phyloP scores from a whole-genome alignment of 495 filamentous ascomycete species.

The Talaromyces ruber region DNA sequence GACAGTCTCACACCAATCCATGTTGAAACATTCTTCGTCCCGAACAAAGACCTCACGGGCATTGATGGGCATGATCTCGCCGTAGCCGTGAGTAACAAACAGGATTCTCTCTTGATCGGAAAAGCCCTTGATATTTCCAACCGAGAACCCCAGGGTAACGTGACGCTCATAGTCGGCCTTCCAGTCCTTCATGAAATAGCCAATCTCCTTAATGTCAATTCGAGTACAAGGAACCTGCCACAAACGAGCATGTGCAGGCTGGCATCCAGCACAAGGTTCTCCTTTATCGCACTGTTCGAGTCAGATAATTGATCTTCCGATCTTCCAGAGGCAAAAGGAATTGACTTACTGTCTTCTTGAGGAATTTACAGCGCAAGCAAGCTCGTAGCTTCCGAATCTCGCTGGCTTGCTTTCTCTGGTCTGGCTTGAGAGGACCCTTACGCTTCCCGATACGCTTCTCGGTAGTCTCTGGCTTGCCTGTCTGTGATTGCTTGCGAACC shows the following conservation, averaged over 20 bases:
- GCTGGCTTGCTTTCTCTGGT: slow-evolving; percentile 87
- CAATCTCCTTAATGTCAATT: slow-evolving; percentile 95
- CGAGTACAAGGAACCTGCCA: slow-evolving; percentile 95
- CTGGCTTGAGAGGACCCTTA: slow-evolving; percentile 79
- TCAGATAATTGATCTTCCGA: slow-evolving; percentile 2
- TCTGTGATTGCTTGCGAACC: slow-evolving; percentile 62
- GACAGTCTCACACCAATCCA: slow-evolving; percentile 81
- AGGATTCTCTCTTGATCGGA: slow-evolving; percentile 68
- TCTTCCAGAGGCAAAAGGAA: neutral
- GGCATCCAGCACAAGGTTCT: slow-evolving; percentile 86
- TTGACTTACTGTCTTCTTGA: slow-evolving; percentile 75
- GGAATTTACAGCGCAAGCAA: slow-evolving; percentile 91
- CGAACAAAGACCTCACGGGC: slow-evolving; percentile 85
- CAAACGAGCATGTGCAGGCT: slow-evolving; percentile 82
- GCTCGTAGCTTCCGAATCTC: slow-evolving; percentile 89
- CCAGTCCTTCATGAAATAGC: slow-evolving; percentile 97
- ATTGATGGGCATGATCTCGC: slow-evolving; percentile 76
- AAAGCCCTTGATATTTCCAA: slow-evolving; percentile 90
- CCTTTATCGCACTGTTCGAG: slow-evolving; percentile 68
- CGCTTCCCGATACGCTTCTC: slow-evolving; percentile 88
- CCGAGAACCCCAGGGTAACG: slow-evolving; percentile 72
- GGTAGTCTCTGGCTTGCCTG: slow-evolving; percentile 63
- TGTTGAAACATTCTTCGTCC: slow-evolving; percentile 83
- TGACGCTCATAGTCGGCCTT: slow-evolving; percentile 91
- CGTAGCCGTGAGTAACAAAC: slow-evolving; percentile 85